Conservation (phyloP, 169 alveolate genomes). For the Cryptosporidium muris region DNA sequence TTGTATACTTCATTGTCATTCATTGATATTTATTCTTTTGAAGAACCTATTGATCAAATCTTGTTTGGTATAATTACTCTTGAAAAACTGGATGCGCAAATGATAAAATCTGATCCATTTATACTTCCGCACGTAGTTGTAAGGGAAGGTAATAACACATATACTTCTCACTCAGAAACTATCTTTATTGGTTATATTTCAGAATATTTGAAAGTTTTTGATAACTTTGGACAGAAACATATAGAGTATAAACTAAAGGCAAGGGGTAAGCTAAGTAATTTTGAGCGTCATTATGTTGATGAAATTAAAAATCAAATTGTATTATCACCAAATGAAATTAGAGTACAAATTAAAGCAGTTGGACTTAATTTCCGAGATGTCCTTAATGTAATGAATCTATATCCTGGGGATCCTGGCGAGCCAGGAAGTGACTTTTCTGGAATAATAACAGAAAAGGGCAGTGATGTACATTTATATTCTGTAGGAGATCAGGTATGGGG, state of each 20-base stretch:
- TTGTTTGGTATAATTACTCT: constrained; percentile 23
- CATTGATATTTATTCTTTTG: constrained; percentile 37
- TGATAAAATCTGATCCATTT: not conserved
- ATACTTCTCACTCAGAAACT: not conserved
- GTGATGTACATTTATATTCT: constrained; percentile 4
- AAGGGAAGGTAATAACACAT: constrained; percentile 8
- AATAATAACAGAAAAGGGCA: constrained; percentile 12
- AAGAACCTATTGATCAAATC: constrained; percentile 3
- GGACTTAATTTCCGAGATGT: constrained; percentile 84
- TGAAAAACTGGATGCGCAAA: constrained; percentile 11
- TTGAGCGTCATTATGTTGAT: constrained; percentile 14
- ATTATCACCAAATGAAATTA: constrained; percentile 47
- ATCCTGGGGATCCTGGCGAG: constrained; percentile 68
- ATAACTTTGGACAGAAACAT: constrained; percentile 15
- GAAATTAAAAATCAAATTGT: not conserved
- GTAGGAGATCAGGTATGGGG: constrained; percentile 67
- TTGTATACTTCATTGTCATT: constrained; percentile 3
- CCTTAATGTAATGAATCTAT: constrained; percentile 79
- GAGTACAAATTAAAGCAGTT: constrained; percentile 79
- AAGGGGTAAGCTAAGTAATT: constrained; percentile 65
- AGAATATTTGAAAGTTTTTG: constrained; percentile 4
- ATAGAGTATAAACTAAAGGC: constrained; percentile 15
- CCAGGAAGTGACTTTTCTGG: constrained; percentile 71
- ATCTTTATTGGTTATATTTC: constrained; percentile 39
- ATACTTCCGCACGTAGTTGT: constrained; percentile 8